phyloP scores from a whole-genome alignment of 2,329 filamentous ascomycete genomes.

The Ophiostoma australiae region DNA sequence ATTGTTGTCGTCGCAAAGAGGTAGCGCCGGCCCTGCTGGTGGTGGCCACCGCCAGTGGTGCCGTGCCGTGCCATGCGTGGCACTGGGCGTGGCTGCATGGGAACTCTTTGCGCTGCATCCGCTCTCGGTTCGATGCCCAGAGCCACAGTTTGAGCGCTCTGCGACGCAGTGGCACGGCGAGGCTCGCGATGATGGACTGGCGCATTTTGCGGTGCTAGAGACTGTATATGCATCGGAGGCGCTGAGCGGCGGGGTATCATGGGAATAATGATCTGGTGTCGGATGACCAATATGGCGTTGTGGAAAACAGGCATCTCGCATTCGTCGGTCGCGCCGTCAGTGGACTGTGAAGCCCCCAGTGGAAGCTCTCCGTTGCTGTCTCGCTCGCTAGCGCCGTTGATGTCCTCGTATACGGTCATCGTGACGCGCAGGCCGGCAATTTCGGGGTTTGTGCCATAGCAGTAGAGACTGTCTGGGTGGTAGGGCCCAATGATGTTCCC shows the following conservation, averaged over 20 bases:
- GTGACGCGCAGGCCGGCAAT: slow-evolving; percentile 27
- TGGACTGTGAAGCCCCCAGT: background rate
- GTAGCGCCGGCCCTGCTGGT: slow-evolving; percentile 23
- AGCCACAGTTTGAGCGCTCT: background rate
- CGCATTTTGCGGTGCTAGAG: background rate
- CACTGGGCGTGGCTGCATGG: background rate
- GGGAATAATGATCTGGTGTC: slow-evolving; percentile 26
- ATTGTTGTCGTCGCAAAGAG: slow-evolving; percentile 26
- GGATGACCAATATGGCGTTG: slow-evolving; percentile 22
- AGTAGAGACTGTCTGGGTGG: slow-evolving; percentile 25
- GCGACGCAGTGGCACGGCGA: background rate
- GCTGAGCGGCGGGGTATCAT: background rate
- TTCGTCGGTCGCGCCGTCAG: background rate
- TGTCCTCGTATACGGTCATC: slow-evolving; percentile 25
- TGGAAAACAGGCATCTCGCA: slow-evolving; percentile 10
- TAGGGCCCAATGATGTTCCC: slow-evolving; percentile 25
- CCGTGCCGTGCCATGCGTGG: background rate
- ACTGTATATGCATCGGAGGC: background rate
- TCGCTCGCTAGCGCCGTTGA: background rate
- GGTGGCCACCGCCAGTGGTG: background rate
- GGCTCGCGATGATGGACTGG: background rate
- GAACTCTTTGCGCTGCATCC: background rate
- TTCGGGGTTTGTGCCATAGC: slow-evolving; percentile 27
- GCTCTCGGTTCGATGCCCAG: background rate
- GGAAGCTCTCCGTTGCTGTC: background rate